Evolutionary conservation across 2,329 filamentous ascomycete genomes (phyloP), one percentile per base, ranked within the genome.

Genomic region (Penicillium verrucosum): DNA sequence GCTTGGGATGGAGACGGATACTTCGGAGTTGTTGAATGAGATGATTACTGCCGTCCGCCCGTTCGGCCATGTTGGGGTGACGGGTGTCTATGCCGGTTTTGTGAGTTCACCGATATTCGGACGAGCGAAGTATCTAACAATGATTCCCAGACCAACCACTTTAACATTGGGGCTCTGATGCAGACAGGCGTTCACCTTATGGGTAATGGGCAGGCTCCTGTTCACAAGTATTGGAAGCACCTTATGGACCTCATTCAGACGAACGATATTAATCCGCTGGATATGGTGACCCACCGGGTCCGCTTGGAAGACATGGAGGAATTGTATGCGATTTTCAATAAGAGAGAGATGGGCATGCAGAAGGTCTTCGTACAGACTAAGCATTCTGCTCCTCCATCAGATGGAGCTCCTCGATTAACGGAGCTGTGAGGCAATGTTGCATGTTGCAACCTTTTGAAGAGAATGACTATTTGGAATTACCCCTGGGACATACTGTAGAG

Each of bases 121-220:
- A 47, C 34, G 23, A 25, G 27, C 3, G 6, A 30, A 27, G 2
- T 32, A 55, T 11, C 53, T 56, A 45, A 56, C 38, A 5, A 14
- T 37, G 1, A 49, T 49, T 34, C 8, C 1, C 60, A 87, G 82
- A 90, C 87, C 23, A 92, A 91, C 74, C 88, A 90, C 72, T 90
- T 93, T 80, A 90, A 90, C 74, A 86, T 93, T 64, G 90, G 91
- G 10, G 86, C 89, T 0, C 70, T 95, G 14, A 95, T 95, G 90
- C 85, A 95, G 75, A 86, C 89, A 32, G 90, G 90, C n/a, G 85
- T 95, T 63, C 86, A 89, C 1, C 82, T 96, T 43, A 92, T 85
- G 61, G 84, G 85, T 41, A 86, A 86, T 63, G 84, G 85, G 4
- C 85, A 87, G 69, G 84, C 84, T 2, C 90, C 90, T 0, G 89